Conservation (phyloP, 2,329 filamentous ascomycete genomes). For the Colletotrichum falcatum region DNA sequence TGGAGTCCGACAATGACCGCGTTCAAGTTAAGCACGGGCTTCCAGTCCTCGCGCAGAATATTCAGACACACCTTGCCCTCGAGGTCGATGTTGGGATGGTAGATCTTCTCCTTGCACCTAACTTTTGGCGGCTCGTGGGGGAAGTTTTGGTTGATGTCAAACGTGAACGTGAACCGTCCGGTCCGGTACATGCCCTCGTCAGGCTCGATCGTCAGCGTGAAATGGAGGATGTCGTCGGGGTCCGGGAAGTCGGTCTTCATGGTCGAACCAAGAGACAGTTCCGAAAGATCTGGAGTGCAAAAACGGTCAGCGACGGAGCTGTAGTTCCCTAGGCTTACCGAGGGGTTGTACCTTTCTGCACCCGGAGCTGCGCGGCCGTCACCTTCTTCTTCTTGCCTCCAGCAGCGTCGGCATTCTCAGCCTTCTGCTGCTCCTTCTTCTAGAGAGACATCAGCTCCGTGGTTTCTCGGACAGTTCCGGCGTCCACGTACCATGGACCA, state of each 20-base stretch:
- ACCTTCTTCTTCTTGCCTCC: slow-evolving; percentile 98
- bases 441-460: slow-evolving; percentile 54
- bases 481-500: slow-evolving; percentile 88
- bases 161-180: slow-evolving; percentile 89
- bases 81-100: slow-evolving; percentile 98
- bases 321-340: slow-evolving; percentile 13
- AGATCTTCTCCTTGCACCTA: slow-evolving; percentile 97
- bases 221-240: slow-evolving; percentile 88
- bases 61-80: slow-evolving; percentile 99
- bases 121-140: slow-evolving; percentile 98
- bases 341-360: slow-evolving; percentile 83
- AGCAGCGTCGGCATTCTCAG: slow-evolving; percentile 81
- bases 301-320: slow-evolving; percentile 19
- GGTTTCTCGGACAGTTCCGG: background rate
- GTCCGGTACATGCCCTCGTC: slow-evolving; percentile 91
- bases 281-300: slow-evolving; percentile 74
- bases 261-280: slow-evolving; percentile 81
- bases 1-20: slow-evolving; percentile 95
- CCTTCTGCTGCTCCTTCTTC: slow-evolving; percentile 98
- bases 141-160: slow-evolving; percentile 93
- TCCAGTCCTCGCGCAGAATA: slow-evolving; percentile 98
- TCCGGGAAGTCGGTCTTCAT: slow-evolving; percentile 87
- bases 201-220: slow-evolving; percentile 83
- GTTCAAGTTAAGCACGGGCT: slow-evolving; percentile 96
- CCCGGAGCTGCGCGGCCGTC: slow-evolving; percentile 92